phyloP scores from a whole-genome alignment of 2,329 filamentous ascomycete genomes.

The Pseudogymnoascus sp. region DNA sequence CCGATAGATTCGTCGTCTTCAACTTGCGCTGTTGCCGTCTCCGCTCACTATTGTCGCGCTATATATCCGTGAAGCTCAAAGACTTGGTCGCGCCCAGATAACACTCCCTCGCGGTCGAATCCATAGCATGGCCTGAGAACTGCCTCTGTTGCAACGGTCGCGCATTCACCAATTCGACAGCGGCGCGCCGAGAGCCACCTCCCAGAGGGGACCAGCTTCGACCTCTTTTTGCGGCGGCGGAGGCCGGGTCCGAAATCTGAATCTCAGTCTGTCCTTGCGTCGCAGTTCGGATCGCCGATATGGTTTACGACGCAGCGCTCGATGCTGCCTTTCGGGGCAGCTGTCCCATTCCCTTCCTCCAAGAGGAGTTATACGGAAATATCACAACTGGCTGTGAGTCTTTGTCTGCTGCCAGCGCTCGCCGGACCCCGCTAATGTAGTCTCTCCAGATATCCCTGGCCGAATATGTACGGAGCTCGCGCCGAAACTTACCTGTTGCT shows the following conservation, averaged over 20 bases:
- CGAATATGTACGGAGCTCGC: constrained; percentile 48
- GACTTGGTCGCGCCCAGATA: background rate
- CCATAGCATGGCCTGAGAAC: constrained; percentile 1
- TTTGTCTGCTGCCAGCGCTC: background rate
- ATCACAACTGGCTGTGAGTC: background rate
- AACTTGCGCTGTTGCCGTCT: background rate
- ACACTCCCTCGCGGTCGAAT: background rate
- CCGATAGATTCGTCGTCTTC: background rate
- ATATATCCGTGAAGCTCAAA: background rate
- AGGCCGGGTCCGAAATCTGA: background rate
- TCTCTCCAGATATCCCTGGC: constrained; percentile 39
- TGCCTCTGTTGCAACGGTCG: constrained; percentile 3
- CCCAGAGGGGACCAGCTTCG: background rate
- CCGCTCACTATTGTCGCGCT: constrained; percentile 1
- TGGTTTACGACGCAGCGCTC: background rate
- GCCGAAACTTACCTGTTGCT: constrained; percentile 59
- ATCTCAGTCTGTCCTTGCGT: background rate
- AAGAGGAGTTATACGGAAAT: constrained; percentile 32
- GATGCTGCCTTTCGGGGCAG: constrained; percentile 29
- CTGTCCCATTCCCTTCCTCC: constrained; percentile 64
- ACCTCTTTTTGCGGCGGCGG: constrained; percentile 1
- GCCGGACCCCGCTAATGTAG: constrained; percentile 14
- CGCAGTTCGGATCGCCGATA: background rate
- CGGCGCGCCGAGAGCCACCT: background rate
- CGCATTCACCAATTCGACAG: constrained; percentile 2